Conservation (phyloP, 1,284 basidiomycete species). For the Irpex sp. region DNA sequence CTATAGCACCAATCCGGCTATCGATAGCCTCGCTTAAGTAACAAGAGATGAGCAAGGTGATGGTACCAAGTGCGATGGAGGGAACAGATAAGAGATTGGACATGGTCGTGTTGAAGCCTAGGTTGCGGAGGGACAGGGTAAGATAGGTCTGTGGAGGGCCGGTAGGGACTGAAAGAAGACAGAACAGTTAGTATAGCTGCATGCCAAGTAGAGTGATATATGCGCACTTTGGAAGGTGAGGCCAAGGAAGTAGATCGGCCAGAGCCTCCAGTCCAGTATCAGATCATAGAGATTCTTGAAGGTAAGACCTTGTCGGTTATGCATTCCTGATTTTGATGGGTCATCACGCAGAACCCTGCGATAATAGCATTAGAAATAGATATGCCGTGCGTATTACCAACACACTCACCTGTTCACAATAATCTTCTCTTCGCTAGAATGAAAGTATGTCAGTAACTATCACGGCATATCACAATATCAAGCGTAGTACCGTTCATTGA, state of each 20-base stretch:
- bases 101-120: constrained; percentile 60
- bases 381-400: constrained; percentile 17
- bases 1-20: constrained; percentile 47
- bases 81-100: constrained; percentile 64
- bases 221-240: constrained; percentile 30
- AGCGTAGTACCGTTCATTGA: constrained; percentile 38
- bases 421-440: constrained; percentile 33
- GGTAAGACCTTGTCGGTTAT: constrained; percentile 69
- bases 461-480: neutral
- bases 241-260: constrained; percentile 65
- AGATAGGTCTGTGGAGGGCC: constrained; percentile 53
- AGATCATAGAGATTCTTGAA: constrained; percentile 51
- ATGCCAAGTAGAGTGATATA: neutral
- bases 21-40: constrained; percentile 53
- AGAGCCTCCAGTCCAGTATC: constrained; percentile 62
- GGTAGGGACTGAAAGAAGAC: constrained; percentile 38
- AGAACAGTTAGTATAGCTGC: neutral
- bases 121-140: constrained; percentile 56
- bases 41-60: constrained; percentile 40
- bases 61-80: constrained; percentile 31
- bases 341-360: constrained; percentile 64
- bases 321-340: constrained; percentile 72
- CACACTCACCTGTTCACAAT: constrained; percentile 33
- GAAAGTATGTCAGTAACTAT: neutral
- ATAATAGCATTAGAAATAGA: constrained; percentile 25